phyloP scores from a whole-genome alignment of 2,329 filamentous ascomycete genomes.

The Alternaria sp. region DNA sequence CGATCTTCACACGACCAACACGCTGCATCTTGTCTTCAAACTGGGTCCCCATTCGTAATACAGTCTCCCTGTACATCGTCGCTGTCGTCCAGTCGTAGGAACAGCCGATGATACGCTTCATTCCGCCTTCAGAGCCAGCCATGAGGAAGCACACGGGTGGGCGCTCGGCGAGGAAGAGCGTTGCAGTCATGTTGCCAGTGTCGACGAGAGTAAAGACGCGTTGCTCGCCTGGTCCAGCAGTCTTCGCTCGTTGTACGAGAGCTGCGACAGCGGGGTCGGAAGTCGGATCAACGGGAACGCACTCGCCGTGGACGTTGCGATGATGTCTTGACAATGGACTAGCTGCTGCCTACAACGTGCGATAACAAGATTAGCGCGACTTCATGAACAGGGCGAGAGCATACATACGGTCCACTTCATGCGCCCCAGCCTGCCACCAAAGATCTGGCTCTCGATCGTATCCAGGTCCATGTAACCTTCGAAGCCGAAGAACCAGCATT shows the following conservation, averaged over 20 bases:
- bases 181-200: constrained; percentile 54
- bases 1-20: constrained; percentile 41
- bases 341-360: constrained; percentile 9
- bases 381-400: not conserved
- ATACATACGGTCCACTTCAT: constrained; percentile 47
- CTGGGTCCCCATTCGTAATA: constrained; percentile 51
- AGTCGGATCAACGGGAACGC: constrained; percentile 43
- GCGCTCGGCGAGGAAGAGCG: constrained; percentile 47
- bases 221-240: constrained; percentile 32
- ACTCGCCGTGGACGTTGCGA: constrained; percentile 35
- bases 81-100: constrained; percentile 54
- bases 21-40: constrained; percentile 47
- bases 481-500: constrained; percentile 54
- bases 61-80: constrained; percentile 54
- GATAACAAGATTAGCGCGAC: not conserved
- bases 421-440: constrained; percentile 45
- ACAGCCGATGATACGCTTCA: constrained; percentile 55
- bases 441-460: constrained; percentile 49
- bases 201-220: constrained; percentile 35
- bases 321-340: constrained; percentile 44
- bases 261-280: constrained; percentile 25
- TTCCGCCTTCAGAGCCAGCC: constrained; percentile 54
- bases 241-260: constrained; percentile 30
- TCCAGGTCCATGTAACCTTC: constrained; percentile 51
- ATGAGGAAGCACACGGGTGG: constrained; percentile 54